Percentiles rank a stretch among this genome's conserved stretches.
Conservation (phyloP, 345 rosid genomes). For the Erodium maritimum region DNA sequence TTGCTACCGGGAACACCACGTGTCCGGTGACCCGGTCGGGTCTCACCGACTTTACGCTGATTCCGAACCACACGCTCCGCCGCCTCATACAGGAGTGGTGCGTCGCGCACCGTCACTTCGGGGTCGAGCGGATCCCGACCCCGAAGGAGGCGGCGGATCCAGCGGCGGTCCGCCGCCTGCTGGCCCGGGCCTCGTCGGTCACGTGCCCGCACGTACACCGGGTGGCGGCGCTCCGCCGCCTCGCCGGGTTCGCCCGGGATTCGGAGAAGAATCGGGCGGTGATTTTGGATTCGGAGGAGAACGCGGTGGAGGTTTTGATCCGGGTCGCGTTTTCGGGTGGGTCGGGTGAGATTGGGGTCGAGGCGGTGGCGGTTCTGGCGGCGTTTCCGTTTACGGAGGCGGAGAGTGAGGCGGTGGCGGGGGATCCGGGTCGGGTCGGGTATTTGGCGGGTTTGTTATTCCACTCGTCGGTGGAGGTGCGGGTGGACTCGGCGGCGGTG, state of each 20-base stretch:
- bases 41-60: conserved; percentile 73
- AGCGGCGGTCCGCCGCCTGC: conserved; percentile 37
- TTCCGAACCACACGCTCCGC: conserved; percentile 97
- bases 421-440: conserved; percentile 34
- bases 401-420: conserved; percentile 48
- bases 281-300: conserved; percentile 31
- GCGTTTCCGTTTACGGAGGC: conserved; percentile 47
- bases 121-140: conserved; percentile 79
- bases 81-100: conserved; percentile 97
- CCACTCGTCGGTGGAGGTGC: conserved; percentile 51
- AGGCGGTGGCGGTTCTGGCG: conserved; percentile 47
- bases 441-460: conserved; percentile 40
- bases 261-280: conserved; percentile 66
- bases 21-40: conserved; percentile 81
- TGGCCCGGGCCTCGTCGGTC: conserved; percentile 47
- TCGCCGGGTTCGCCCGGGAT: conserved; percentile 76
- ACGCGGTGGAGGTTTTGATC: conserved; percentile 35
- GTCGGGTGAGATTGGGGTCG: conserved; percentile 24
- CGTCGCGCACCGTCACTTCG: conserved; percentile 71
- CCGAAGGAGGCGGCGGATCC: conserved; percentile 98
- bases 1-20: conserved; percentile 79
- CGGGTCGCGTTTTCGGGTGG: conserved; percentile 31
- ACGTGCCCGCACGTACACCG: conserved; percentile 35
- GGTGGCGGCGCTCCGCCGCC: conserved; percentile 63
- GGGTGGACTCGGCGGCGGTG: conserved; percentile 73